Conservation (phyloP, 129 eudicot genomes). For the Flaveria bidentis region DNA sequence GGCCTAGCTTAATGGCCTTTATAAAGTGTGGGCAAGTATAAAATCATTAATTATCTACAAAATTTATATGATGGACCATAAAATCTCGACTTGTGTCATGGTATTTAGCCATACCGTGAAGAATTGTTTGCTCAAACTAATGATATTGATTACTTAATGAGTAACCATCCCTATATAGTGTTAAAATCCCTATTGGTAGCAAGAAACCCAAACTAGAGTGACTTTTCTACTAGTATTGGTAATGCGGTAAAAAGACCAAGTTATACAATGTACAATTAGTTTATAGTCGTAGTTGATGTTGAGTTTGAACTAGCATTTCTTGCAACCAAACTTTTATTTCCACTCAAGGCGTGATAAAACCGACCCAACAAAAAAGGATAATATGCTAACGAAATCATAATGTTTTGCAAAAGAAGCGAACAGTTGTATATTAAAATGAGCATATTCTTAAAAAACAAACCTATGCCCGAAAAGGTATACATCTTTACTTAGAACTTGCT, state of each 20-base stretch:
- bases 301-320: too few species aligned
- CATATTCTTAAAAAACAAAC: too few species aligned
- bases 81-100: constrained; percentile 96
- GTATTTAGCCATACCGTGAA: constrained; percentile 94
- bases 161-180: constrained; percentile 77
- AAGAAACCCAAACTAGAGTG: constrained; percentile 87
- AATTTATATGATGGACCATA: constrained; percentile 80
- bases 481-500: too few species aligned
- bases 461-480: too few species aligned
- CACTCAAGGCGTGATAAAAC: too few species aligned
- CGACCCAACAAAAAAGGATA: too few species aligned
- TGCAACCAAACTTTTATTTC: too few species aligned
- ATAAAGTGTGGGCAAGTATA: constrained; percentile 88
- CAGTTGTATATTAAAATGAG: too few species aligned
- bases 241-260: constrained; percentile 39
- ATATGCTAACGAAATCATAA: too few species aligned
- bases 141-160: constrained; percentile 92
- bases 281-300: too few species aligned
- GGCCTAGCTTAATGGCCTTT: constrained; percentile 87
- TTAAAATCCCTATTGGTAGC: constrained; percentile 81
- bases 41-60: constrained; percentile 75
- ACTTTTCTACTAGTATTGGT: constrained; percentile 88
- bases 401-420: too few species aligned
- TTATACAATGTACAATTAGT: too few species aligned
- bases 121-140: constrained; percentile 85